Base-by-base conservation (phyloP, 345 rosid species). In the Conringia planisiliqua region DNA sequence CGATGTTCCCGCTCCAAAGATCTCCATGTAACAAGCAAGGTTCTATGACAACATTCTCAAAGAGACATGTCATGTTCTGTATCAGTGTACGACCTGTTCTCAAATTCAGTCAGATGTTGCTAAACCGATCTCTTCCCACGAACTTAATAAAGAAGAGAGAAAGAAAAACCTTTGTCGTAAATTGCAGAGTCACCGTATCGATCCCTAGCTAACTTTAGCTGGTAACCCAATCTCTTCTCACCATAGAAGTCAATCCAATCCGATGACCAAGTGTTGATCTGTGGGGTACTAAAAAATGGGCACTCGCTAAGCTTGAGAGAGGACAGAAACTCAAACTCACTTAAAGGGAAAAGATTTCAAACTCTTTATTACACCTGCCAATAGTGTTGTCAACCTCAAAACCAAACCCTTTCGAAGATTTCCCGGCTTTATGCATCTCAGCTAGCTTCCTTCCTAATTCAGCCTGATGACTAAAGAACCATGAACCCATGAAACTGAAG, bases 11-110 rank as follows among this genome's bases (percentile, higher is more conserved):
- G 26, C 99, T 95, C 97, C 97, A 95, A 24, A 90, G 83, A 81
- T 95, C 99, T 75, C 99, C 99, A 80, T 95, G 99, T 70, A 95
- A 82, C 80, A 95, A 82, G 86, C 92, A 91, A 42, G 97, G 97
- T 78, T 90, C 93, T 68, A 87, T 64, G 7, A 56, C 83, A 13
- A 81, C 72, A 39, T 86, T 75, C 68, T 91, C 93, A 72, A 91
- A 91, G 39, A 95, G 89, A 47, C 96, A 79, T 6, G 82, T 89
- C 88, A 90, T 83, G 82, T 86, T 83, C 81, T 87, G 83, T 79
- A 88, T 86, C 71, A 94, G 73, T 80, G 78, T 86, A 68, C 83
- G 80, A 63, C 99, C 98, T 91, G 86, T 73, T 66, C 62, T 70
- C 30, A 62, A 4, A 4, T 42, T 60, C 10, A 5, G 5, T n/a